These are phyloP conservation scores for Stylonectria norvegica DNA, from an alignment of 2,329 filamentous ascomycete species.

Conservation along the genomic window DNA sequence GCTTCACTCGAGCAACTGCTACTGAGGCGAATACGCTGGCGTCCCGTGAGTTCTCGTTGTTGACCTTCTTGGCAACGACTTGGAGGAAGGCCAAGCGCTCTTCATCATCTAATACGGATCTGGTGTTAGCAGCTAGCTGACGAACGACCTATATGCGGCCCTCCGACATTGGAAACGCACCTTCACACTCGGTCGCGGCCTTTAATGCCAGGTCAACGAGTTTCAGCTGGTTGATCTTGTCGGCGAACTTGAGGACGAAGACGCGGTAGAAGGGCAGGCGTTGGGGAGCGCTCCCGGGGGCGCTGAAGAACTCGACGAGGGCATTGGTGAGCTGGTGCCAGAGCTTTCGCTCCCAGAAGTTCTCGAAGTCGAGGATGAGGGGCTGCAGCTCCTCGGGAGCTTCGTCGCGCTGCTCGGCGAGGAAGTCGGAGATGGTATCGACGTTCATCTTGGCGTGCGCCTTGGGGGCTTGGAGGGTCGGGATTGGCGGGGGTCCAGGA, in stretches of 20 bases:
- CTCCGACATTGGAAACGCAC: constrained; percentile 45
- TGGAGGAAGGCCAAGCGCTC: constrained; percentile 84
- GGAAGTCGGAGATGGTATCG: constrained; percentile 87
- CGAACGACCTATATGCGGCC: too few species aligned
- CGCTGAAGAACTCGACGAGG: constrained; percentile 82
- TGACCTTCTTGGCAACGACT: constrained; percentile 79
- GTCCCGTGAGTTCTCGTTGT: constrained; percentile 90
- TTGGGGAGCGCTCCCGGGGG: constrained; percentile 75
- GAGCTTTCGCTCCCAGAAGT: constrained; percentile 96
- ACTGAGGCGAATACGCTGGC: constrained; percentile 92
- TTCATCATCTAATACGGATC: constrained; percentile 63
- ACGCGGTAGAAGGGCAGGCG: constrained; percentile 88
- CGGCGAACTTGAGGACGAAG: constrained; percentile 93
- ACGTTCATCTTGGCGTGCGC: constrained; percentile 65
- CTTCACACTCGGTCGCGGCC: constrained; percentile 79
- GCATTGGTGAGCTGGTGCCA: constrained; percentile 97
- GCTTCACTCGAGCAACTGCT: constrained; percentile 82
- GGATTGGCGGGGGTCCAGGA: constrained; percentile 1
- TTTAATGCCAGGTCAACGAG: constrained; percentile 86
- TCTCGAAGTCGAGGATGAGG: constrained; percentile 87
- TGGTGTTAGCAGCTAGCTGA: constrained; percentile 4
- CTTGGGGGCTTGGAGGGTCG: constrained; percentile 1
- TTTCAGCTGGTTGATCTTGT: constrained; percentile 99
- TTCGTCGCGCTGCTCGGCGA: constrained; percentile 82
- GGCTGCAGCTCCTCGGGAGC: constrained; percentile 85